These are phyloP conservation scores for Nakaseomyces nivariensis DNA, from an alignment of 1,139 yeast genomes.

Conservation along the genomic window DNA sequence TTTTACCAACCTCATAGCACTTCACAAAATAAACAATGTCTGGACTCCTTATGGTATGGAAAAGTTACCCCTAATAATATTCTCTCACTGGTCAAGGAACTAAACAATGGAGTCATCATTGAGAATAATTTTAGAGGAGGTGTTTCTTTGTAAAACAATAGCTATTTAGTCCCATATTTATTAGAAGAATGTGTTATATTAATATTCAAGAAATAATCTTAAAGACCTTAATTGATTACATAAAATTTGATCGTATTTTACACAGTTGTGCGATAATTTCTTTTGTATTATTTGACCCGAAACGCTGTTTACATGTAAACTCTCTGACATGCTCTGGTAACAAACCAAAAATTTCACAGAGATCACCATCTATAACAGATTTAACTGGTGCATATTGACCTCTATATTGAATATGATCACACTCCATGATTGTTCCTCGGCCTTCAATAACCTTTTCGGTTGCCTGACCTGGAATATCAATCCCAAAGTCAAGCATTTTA, in stretches of 20 bases:
- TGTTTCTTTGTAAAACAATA: slow-evolving; percentile 5
- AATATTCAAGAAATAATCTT: not conserved
- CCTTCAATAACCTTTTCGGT: not conserved
- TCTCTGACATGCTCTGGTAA: slow-evolving; percentile 16
- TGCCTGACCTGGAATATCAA: slow-evolving; percentile 10
- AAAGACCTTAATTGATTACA: not conserved
- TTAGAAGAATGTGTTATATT: not conserved
- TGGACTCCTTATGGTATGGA: slow-evolving; percentile 21
- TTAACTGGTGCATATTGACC: slow-evolving; percentile 73
- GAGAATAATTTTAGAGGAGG: slow-evolving; percentile 18
- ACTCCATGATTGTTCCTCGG: slow-evolving; percentile 40
- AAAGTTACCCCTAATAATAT: slow-evolving; percentile 17
- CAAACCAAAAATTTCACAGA: slow-evolving; percentile 41
- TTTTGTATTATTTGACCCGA: not conserved
- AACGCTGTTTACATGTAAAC: slow-evolving; percentile 11
- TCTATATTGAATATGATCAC: slow-evolving; percentile 60
- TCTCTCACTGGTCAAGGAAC: slow-evolving; percentile 6
- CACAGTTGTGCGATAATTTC: slow-evolving; percentile 13
- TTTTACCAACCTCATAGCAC: slow-evolving; percentile 10
- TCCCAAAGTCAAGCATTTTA: not conserved
- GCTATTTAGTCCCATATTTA: too few species aligned
- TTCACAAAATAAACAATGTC: slow-evolving; percentile 1
- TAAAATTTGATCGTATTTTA: slow-evolving; percentile 19
- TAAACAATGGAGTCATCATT: slow-evolving; percentile 10
- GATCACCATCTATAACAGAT: slow-evolving; percentile 79